Evolutionary conservation across 169 alveolate species (phyloP).

Genomic region (Perkinsus olseni): DNA sequence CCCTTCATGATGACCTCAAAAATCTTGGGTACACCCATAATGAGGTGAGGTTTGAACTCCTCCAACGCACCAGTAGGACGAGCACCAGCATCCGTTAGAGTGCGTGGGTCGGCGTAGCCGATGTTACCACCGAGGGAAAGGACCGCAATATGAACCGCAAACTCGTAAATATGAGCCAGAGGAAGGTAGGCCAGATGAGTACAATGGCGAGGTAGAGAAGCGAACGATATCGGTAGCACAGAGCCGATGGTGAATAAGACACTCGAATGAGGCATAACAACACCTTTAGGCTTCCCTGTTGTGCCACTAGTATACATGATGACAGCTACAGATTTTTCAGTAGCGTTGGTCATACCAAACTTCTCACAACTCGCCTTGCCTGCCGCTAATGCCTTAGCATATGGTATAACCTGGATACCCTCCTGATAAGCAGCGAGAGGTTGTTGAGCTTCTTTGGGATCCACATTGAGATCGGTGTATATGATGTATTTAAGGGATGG

Average conservation of each 20-base stretch:
- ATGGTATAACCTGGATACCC: not conserved
- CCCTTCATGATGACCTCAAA: slow-evolving; percentile 49
- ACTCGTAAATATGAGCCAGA: slow-evolving; percentile 64
- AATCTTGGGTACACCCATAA: slow-evolving; percentile 69
- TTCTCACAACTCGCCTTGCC: not conserved
- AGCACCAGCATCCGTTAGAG: not conserved
- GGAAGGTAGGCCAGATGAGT: slow-evolving; percentile 46
- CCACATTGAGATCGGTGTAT: not conserved
- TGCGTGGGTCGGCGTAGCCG: slow-evolving; percentile 19
- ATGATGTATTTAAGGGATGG: not conserved
- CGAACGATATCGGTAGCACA: not conserved
- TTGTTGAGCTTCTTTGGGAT: not conserved
- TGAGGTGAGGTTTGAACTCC: slow-evolving; percentile 56
- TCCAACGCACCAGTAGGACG: slow-evolving; percentile 8
- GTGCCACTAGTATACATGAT: slow-evolving; percentile 73
- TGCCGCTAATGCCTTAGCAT: not conserved
- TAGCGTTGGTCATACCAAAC: not conserved
- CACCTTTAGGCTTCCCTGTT: slow-evolving; percentile 83
- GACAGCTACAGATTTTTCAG: slow-evolving; percentile 9
- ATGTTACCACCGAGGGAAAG: slow-evolving; percentile 37
- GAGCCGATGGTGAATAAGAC: not conserved
- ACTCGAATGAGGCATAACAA: slow-evolving; percentile 47
- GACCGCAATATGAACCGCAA: slow-evolving; percentile 36
- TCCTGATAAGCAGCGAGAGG: not conserved
- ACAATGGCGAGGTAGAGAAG: not conserved